A percentile compares a stretch with the other conserved stretches of the same genome.
These are phyloP conservation scores for Ulota crispa DNA, from an alignment of 225 moss, liverwort and hornwort species.

Conservation along the genomic window DNA sequence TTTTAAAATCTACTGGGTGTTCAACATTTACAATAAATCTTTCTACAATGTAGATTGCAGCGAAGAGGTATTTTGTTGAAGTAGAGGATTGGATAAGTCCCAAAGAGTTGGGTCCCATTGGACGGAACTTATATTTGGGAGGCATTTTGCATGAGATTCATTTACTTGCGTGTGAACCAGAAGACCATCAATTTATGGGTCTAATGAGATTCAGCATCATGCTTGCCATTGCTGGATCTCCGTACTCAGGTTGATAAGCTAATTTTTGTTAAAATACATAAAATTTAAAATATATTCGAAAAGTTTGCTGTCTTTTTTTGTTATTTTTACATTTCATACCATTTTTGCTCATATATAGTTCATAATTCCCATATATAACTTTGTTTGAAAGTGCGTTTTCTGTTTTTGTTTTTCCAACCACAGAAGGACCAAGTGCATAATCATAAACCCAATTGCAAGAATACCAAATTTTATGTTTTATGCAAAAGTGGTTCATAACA, in stretches of 20 bases:
- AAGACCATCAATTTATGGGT: constrained; percentile 43
- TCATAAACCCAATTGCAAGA: no score
- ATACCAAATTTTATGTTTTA: no score
- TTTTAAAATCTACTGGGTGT: neutral
- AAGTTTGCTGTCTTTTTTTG: no score
- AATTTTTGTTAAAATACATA: no score
- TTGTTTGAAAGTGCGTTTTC: no score
- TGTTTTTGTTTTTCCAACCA: no score
- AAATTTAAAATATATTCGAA: no score
- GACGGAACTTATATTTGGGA: constrained; percentile 62
- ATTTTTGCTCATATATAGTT: no score
- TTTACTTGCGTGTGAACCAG: constrained; percentile 53
- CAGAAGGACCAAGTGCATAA: no score
- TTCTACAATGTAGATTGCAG: constrained; percentile 21
- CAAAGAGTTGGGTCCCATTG: constrained; percentile 40
- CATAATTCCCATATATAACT: no score
- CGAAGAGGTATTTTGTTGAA: constrained; percentile 35
- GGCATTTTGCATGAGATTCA: constrained; percentile 66
- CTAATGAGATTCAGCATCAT: constrained; percentile 65
- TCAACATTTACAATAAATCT: rapidly evolving
- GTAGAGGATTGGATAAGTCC: constrained; percentile 49
- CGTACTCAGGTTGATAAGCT: constrained; percentile 60
- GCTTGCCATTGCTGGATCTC: constrained; percentile 65
- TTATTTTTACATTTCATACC: no score
- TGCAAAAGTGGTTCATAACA: neutral